Conservation (phyloP, 257 asterid genomes). For the Vinca minor region DNA sequence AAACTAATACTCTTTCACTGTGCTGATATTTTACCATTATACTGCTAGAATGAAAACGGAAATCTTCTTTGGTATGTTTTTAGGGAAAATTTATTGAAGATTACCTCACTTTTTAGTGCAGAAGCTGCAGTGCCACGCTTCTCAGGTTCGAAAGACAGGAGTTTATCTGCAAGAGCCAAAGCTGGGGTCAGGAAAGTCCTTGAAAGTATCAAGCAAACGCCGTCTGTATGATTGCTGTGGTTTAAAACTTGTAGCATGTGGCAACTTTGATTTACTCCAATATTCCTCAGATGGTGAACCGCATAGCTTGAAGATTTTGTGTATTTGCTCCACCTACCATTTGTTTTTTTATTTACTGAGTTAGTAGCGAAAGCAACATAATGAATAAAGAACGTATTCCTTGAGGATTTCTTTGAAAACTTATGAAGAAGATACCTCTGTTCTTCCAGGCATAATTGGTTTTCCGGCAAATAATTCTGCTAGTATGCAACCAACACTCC, state of each 20-base stretch:
- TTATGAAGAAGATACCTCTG: constrained; percentile 44
- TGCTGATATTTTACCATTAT: not conserved
- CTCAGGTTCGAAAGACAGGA: constrained; percentile 83
- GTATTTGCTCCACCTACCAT: constrained; percentile 86
- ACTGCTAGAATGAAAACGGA: not conserved
- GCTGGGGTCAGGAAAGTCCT: constrained; percentile 69
- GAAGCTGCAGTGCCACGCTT: constrained; percentile 69
- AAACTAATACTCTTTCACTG: not conserved
- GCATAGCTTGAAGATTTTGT: constrained; percentile 87
- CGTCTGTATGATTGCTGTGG: constrained; percentile 59
- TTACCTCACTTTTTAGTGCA: constrained; percentile 73
- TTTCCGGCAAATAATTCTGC: constrained; percentile 74
- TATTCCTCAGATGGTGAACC: constrained; percentile 82
- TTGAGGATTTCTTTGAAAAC: no score
- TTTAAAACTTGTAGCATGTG: constrained; percentile 72
- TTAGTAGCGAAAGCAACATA: constrained; percentile 7
- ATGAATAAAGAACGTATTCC: not conserved
- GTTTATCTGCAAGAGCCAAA: constrained; percentile 55
- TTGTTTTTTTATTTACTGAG: constrained; percentile 1
- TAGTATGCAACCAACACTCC: constrained; percentile 92
- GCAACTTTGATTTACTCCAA: constrained; percentile 63
- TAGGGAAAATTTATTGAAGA: no score
- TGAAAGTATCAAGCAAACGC: constrained; percentile 55
- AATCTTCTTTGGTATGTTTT: not conserved
- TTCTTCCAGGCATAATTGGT: constrained; percentile 98